Evolutionary conservation across 2,329 filamentous ascomycete species (phyloP), one percentile per base, ranked within the genome.

Genomic region (Diplodia sapinea): DNA sequence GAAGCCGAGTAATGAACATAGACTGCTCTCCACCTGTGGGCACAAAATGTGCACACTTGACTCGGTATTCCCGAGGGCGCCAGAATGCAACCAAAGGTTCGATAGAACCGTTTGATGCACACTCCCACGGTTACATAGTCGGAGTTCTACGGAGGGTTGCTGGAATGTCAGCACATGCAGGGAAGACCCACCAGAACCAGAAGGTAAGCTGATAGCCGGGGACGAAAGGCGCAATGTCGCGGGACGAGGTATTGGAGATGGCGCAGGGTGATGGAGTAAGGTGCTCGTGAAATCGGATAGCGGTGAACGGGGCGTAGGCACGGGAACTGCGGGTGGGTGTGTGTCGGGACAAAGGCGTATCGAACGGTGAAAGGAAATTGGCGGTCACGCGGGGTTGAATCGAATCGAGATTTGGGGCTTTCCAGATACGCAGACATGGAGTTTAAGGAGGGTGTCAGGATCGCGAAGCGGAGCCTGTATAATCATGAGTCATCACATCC

Each of bases 401-500:
- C 43, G 59, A 26, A 20, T 63, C 59, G 43, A 63, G 4, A 17
- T 15, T 47, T 59, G 20, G 43, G 43, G 17, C 15, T 36, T 62
- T 33, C 57, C 57, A 50, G 43, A 49, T 51, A 15, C 20, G 47
- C 47, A 49, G 36, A 63, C 47, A 63, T 6, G 47, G 54, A n/a
- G 11, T 6, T 51, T 15, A 52, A 33, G 29, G 43, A 20, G 23
- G 43, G 47, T 49, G 15, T 49, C 59, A 51, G 47, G 31, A 63
- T 63, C 59, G 59, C 33, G 47, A 63, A 63, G 47, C 47, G 43
- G 59, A 51, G 47, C 59, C 59, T 63, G 59, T 63, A 51, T 49
- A 63, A 63, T 38, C 59, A 63, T 63, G 47, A 63, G 59, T 63
- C 29, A 63, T 63, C 59, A 63, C 59, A 38, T 63, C 47, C 43